Base-by-base conservation (phyloP, 192 early-diverging fungal species). In the Powellomyces hirtus region DNA sequence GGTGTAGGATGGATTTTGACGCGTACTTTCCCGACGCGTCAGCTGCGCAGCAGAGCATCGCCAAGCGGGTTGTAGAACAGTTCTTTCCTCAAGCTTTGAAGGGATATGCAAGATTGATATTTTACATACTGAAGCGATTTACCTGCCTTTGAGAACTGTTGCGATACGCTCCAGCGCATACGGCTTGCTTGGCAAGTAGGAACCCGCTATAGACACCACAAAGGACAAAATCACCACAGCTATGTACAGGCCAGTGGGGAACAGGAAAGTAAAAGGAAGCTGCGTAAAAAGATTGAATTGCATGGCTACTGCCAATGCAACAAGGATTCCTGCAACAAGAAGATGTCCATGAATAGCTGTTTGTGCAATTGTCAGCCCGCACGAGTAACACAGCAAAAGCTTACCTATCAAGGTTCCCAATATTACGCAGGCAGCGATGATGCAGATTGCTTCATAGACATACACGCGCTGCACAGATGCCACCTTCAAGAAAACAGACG, bases 231-330 rank as follows among this genome's bases (percentile, higher is more conserved):
- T 13, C n/a, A 66, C 50, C 10, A 66, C 64, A 11, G 38, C 38
- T 14, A 29, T 31, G 64, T 66, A 73, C 38, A 73, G 38, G 3
- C 13, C 31, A 7, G 46, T 29, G 22, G 69, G 74, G 74, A 75
- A 75, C 3, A 38, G 27, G 64, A 71, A 72, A 11, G n/a, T 49
- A 34, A 72, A 72, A 13, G 74, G 74, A 16, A 75, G 51, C 37
- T 49, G 33, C 22, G 70, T 75, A 22, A 72, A 75, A 1, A 75
- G 59, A 45, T 71, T 71, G 40, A 66, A 72, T 40, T 75, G 74
- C 62, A 75, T 40, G 16, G 74, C 58, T 24, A 75, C 46, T 13
- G 70, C 69, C 16, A 66, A 20, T 10, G 74, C 68, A 13, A 64
- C 53, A 5, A 70, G 35, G 36, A 62, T 45, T 1, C 68, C 68